A percentile compares a stretch with the other conserved stretches of the same genome.
These are phyloP conservation scores for Chenopodium quinoa DNA, from an alignment of 148 eudicot genomes.

Conservation along the genomic window DNA sequence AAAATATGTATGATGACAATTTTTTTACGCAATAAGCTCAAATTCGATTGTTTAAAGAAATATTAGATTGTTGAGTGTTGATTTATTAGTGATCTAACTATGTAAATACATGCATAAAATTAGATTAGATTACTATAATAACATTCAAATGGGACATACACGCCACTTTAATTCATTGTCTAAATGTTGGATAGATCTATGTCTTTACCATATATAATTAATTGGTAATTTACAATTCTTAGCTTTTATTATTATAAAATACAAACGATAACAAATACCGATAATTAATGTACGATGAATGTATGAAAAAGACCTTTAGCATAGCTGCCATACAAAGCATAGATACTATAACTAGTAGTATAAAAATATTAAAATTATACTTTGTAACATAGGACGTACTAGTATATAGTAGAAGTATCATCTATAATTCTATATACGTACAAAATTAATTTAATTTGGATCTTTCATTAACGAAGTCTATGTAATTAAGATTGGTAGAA, in stretches of 20 bases:
- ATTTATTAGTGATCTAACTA: too few species aligned
- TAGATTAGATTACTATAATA: too few species aligned
- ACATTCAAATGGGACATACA: too few species aligned
- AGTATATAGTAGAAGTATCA: neutral
- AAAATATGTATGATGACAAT: too few species aligned
- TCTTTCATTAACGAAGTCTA: neutral
- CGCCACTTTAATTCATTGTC: too few species aligned
- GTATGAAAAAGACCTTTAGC: neutral
- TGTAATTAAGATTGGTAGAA: neutral
- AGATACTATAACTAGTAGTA: neutral
- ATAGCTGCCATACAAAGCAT: neutral
- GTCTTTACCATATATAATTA: too few species aligned
- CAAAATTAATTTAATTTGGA: neutral
- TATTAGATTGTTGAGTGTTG: too few species aligned
- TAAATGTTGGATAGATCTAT: too few species aligned
- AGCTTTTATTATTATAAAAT: neutral
- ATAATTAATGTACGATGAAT: neutral
- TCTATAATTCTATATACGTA: neutral
- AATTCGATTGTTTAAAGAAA: too few species aligned
- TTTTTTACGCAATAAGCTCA: too few species aligned
- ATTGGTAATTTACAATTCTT: too few species aligned
- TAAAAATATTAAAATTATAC: neutral
- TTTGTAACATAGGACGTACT: neutral
- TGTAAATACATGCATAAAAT: too few species aligned
- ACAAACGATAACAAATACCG: neutral